These are phyloP conservation scores for Hericium rajendrae DNA, from an alignment of 768 basidiomycete genomes.

Conservation along the genomic window DNA sequence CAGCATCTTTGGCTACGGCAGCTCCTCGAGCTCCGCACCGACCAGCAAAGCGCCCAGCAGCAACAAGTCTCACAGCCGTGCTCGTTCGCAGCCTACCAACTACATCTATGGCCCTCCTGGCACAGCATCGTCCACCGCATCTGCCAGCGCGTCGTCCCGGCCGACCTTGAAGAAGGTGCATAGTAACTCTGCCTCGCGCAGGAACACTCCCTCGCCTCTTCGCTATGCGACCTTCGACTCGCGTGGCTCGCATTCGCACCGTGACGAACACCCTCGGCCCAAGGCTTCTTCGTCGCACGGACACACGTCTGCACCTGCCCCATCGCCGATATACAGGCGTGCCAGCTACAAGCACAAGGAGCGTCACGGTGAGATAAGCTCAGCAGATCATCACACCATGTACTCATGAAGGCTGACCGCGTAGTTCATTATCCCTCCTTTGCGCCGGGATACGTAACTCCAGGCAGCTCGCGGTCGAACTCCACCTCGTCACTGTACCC, in stretches of 20 bases:
- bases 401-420: conserved; percentile 12
- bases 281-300: conserved; percentile 1
- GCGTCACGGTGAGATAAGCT: conserved; percentile 5
- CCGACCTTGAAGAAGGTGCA: conserved; percentile 5
- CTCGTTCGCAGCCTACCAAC: conserved; percentile 27
- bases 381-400: conserved; percentile 10
- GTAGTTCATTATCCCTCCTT: conserved; percentile 8
- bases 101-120: conserved; percentile 17
- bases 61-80: conserved; percentile 34
- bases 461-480: conserved; percentile 40
- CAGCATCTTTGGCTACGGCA: conserved; percentile 31
- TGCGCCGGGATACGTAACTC: conserved; percentile 20
- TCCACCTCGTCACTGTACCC: conserved; percentile 41
- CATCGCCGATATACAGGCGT: conserved; percentile 1
- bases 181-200: conserved; percentile 7
- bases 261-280: neutral
- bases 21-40: conserved; percentile 9
- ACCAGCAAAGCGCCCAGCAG: conserved; percentile 15
- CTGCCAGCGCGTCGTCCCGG: conserved; percentile 3
- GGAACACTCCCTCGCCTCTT: conserved; percentile 14
- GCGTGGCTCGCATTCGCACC: conserved; percentile 8
- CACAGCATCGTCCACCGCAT: conserved; percentile 5
- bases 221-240: conserved; percentile 14
- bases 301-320: neutral
- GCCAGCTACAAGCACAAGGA: conserved; percentile 4